Conservation (phyloP, 805 yeast genomes). For the Candida argentea region DNA sequence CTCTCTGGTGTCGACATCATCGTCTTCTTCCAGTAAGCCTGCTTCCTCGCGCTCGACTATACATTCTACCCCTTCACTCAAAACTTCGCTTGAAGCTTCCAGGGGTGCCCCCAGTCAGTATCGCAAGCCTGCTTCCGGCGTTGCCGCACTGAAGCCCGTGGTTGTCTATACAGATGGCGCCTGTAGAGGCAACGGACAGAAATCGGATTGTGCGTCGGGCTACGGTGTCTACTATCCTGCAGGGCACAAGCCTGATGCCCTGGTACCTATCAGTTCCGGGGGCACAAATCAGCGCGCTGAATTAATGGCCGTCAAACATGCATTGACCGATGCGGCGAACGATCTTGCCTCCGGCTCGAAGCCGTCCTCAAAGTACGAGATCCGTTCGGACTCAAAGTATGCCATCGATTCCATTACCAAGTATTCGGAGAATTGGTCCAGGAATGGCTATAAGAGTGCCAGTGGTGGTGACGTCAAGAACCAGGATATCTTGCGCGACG, state of each 20-base stretch:
- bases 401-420: conserved; percentile 43
- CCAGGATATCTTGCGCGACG: conserved; percentile 37
- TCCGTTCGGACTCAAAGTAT: conserved; percentile 67
- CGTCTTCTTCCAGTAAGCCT: too few relatives aligned
- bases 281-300: conserved; percentile 77
- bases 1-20: too few relatives aligned
- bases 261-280: conserved; percentile 36
- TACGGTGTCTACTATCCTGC: conserved; percentile 67
- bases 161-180: conserved; percentile 81
- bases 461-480: conserved; percentile 40
- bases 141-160: too few relatives aligned
- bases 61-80: too few relatives aligned
- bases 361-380: conserved; percentile 26
- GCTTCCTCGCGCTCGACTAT: too few relatives aligned
- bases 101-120: too few relatives aligned
- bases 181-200: conserved; percentile 46
- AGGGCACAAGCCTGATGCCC: conserved; percentile 41
- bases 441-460: conserved; percentile 41
- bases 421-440: conserved; percentile 51
- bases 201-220: conserved; percentile 40
- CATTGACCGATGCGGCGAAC: conserved; percentile 31
- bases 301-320: conserved; percentile 52
- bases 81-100: too few relatives aligned
- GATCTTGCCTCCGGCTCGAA: conserved; percentile 9
- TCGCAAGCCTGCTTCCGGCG: too few relatives aligned